phyloP scores from a whole-genome alignment of 495 filamentous ascomycete species.

The Daldinia grandis region DNA sequence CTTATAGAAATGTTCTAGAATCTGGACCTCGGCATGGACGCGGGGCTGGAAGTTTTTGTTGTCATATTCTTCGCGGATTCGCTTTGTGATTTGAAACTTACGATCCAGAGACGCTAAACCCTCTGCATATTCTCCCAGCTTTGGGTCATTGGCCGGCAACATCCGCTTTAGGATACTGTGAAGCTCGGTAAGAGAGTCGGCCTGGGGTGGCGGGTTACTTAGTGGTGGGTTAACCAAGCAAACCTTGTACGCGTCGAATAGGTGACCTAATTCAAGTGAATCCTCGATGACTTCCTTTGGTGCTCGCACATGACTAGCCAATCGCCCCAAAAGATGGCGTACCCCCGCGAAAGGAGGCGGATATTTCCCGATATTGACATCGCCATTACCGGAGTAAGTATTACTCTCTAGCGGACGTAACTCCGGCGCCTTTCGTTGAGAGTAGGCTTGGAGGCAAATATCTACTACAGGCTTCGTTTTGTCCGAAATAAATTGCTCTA shows the following conservation, averaged over 20 bases:
- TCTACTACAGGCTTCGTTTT: not conserved
- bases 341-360: not conserved
- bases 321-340: conserved; percentile 23
- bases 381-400: not conserved
- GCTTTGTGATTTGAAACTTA: conserved; percentile 14
- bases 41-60: conserved; percentile 25
- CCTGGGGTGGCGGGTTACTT: conserved; percentile 4
- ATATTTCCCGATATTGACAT: not conserved
- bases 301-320: conserved; percentile 31
- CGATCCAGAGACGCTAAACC: conserved; percentile 11
- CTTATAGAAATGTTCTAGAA: conserved; percentile 38
- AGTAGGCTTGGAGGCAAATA: conserved; percentile 21
- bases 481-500: conserved; percentile 1
- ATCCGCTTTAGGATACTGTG: conserved; percentile 27
- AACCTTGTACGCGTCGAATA: conserved; percentile 22
- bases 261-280: not conserved
- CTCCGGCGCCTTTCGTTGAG: conserved; percentile 10
- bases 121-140: conserved; percentile 11
- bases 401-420: conserved; percentile 4
- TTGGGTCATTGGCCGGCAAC: conserved; percentile 1
- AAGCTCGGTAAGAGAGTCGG: conserved; percentile 24
- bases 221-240: not conserved
- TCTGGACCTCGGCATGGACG: conserved; percentile 49
- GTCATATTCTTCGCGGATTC: conserved; percentile 49
- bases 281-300: conserved; percentile 29